Evolutionary conservation across 257 asterid species (phyloP), one percentile per base, ranked within the genome.

Genomic region (Jacaranda mimosifolia): DNA sequence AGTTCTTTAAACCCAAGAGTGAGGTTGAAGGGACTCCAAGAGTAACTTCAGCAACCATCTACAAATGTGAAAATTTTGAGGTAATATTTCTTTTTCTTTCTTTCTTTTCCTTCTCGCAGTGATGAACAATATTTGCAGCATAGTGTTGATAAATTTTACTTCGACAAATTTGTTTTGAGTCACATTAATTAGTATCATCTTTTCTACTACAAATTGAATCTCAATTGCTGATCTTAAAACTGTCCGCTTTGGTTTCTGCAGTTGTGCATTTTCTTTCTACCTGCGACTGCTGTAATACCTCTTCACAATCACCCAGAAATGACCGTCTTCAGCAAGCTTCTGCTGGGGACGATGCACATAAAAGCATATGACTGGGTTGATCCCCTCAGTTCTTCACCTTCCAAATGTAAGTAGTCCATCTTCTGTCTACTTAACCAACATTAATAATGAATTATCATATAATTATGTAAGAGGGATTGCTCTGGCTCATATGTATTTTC

Each of bases 301-400:
- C 96, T 93, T 73, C 98, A 93, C 88, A 93, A 93, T 81, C 98
- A 93, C 83, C 98, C 98, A 0, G 92, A 81, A 72, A 93, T 93
- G 98, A 93, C 97, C 1, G 98, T 93, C 51, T 91, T 90, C 75
- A 93, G 87, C 96, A 93, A 93, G 94, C 93, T 93, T 73, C 87
- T 93, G 3, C 19, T 88, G 14, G 98, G 98, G 46, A 85, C 83
- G 0, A 91, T 93, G 98, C 97, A 91, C 88, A 86, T 93, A 35
- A 91, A 91, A 83, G 86, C 97, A 6, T 93, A 91, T 26, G 98
- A 93, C 66, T 93, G 92, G 97, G 89, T 77, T 35, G 88, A 87
- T 21, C 73, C 83, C 26, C 69, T 14, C 39, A 4, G 36, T 56
- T 38, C 77, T 9, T 70, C 86, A 0, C 36, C 80, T 69, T 67